Percentiles rank a stretch among this genome's conserved stretches.
phyloP scores from a whole-genome alignment of 495 filamentous ascomycete genomes.

The Penicillium roqueforti region DNA sequence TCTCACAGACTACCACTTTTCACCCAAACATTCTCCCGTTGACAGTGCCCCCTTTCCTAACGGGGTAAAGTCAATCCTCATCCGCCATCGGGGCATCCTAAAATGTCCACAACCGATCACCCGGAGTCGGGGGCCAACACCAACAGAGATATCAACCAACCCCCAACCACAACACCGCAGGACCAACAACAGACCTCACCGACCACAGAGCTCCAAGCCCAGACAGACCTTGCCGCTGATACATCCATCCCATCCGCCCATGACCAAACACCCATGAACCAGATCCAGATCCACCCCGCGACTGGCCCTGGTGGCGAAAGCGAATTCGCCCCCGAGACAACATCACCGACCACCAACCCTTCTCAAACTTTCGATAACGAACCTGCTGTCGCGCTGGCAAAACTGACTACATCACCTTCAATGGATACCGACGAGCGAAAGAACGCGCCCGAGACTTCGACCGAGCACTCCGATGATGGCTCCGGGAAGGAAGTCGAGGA shows the following conservation, averaged over 20 bases:
- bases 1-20: neutral
- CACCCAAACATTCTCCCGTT: slow-evolving; percentile 4
- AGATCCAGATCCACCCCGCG: slow-evolving; percentile 20
- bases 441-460: slow-evolving; percentile 22
- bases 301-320: slow-evolving; percentile 23
- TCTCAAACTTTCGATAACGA: slow-evolving; percentile 7
- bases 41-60: slow-evolving; percentile 3
- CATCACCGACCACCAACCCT: slow-evolving; percentile 14
- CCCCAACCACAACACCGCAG: slow-evolving; percentile 26
- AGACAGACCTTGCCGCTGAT: slow-evolving; percentile 12
- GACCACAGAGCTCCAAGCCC: slow-evolving; percentile 10
- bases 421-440: slow-evolving; percentile 37
- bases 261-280: slow-evolving; percentile 17
- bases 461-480: slow-evolving; percentile 38
- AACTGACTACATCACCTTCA: slow-evolving; percentile 17
- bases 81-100: slow-evolving; percentile 10
- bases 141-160: slow-evolving; percentile 16
- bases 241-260: slow-evolving; percentile 10
- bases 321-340: slow-evolving; percentile 22
- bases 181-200: slow-evolving; percentile 15
- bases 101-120: slow-evolving; percentile 30
- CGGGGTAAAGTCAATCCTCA: slow-evolving; percentile 18
- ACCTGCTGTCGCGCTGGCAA: slow-evolving; percentile 13
- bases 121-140: slow-evolving; percentile 19
- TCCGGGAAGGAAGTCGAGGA: slow-evolving; percentile 42